Evolutionary conservation across 441 rosid genomes (phyloP), one percentile per base, ranked within the genome.

Genomic region (Erodium chrysanthum): DNA sequence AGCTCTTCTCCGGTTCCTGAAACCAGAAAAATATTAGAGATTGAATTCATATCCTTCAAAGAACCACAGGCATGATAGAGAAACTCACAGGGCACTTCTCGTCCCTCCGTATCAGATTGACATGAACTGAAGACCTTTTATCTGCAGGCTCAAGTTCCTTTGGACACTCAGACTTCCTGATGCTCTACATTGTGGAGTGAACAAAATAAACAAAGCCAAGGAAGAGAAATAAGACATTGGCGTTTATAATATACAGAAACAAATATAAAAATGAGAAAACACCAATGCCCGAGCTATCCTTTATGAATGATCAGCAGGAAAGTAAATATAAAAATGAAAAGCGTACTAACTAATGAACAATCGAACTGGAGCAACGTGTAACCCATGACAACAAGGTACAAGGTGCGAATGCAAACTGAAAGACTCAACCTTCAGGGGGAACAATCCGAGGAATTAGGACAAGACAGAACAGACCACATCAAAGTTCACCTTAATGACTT

Each of bases 161-260:
- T 11, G 97, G 97, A 72, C 98, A 93, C 83, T 93, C 97, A 62
- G 98, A 93, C 71, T 83, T 93, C 71, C 84, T 81, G 77, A 93
- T 93, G 77, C 98, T 90, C 96, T 93, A 79, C 64, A 78, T 56
- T 4, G 14, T n/a, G 17, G 17, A 12, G 4, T 46, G 17, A 46
- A n/a, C 52, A 46, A 46, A 46, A n/a, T 46, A 12, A 46, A 46
- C 42, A 37, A 7, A 46, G 9, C 17, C 5, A 46, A 3, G 2
- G 15, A 46, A 46, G 52, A 46, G 17, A 48, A 59, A 33, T 48
- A 61, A 46, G 20, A n/a, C 35, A 46, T 14, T 11, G n/a, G 20
- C 69, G 63, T 20, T 42, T 44, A 12, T 18, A 70, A 7, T 50
- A 29, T 29, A 46, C 17, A 46, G 14, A 46, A 12, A 46, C 17